These are phyloP conservation scores for Suillus spraguei DNA, from an alignment of 768 basidiomycete species.

Conservation along the genomic window DNA sequence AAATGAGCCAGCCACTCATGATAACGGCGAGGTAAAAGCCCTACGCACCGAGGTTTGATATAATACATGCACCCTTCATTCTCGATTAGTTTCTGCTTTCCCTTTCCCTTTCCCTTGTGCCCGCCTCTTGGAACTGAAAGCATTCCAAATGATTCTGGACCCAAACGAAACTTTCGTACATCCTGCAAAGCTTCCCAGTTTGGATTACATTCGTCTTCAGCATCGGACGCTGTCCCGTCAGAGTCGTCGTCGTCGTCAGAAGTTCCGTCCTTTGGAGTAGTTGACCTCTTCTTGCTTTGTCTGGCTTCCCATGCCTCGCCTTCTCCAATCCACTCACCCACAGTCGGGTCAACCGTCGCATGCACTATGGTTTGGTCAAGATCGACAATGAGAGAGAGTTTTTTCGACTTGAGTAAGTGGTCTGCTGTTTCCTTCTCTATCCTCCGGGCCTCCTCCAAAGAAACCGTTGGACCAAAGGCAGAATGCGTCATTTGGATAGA, in stretches of 20 bases:
- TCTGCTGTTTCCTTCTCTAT: constrained; percentile 84
- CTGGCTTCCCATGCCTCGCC: constrained; percentile 79
- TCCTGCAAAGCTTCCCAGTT: constrained; percentile 93
- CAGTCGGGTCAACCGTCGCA: constrained; percentile 97
- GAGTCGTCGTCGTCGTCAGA: constrained; percentile 40
- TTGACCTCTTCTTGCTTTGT: constrained; percentile 45
- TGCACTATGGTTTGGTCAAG: constrained; percentile 99
- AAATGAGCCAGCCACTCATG: constrained; percentile 13
- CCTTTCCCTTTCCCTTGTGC: constrained; percentile 56
- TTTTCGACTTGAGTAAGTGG: constrained; percentile 72
- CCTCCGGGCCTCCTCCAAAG: constrained; percentile 87
- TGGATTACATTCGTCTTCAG: constrained; percentile 75
- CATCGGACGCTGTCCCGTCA: constrained; percentile 41
- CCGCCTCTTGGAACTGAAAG: constrained; percentile 40
- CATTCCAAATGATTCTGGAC: constrained; percentile 70
- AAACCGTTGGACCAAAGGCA: constrained; percentile 88
- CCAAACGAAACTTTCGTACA: constrained; percentile 85
- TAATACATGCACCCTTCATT: constrained; percentile 93
- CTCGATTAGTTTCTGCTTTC: constrained; percentile 66
- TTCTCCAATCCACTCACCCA: constrained; percentile 94
- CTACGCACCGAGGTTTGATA: constrained; percentile 89
- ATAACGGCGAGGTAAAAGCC: background rate
- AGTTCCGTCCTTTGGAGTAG: constrained; percentile 31
- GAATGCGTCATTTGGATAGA: constrained; percentile 95
- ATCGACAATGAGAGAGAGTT: constrained; percentile 95